Percentiles rank a stretch among this genome's conserved stretches.
These are phyloP conservation scores for Gossypium trilobum DNA, from an alignment of 441 rosid genomes.

Conservation along the genomic window DNA sequence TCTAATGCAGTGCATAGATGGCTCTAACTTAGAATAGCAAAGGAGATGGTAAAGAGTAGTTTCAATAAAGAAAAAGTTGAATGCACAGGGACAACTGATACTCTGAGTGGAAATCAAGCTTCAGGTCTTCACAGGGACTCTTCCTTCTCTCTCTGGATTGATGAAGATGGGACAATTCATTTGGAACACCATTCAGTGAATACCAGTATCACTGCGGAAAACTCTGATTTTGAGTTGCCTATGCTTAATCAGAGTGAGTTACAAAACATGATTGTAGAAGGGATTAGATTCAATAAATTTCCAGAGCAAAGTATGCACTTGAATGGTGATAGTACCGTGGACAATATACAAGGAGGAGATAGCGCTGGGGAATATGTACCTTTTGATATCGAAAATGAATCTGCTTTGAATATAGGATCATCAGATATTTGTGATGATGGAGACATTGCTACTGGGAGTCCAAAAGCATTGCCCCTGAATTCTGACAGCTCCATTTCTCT, in stretches of 20 bases:
- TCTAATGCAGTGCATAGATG: slow-evolving; percentile 1
- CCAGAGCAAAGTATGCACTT: slow-evolving; percentile 39
- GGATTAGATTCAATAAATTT: slow-evolving; percentile 21
- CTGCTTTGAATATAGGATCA: slow-evolving; percentile 26
- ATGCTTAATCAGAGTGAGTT: slow-evolving; percentile 22
- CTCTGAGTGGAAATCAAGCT: slow-evolving; percentile 20
- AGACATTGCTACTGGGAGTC: slow-evolving; percentile 22
- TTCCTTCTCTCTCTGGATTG: slow-evolving; percentile 37
- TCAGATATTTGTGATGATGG: slow-evolving; percentile 30
- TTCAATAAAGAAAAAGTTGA: slow-evolving; percentile 15
- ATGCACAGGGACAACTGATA: slow-evolving; percentile 5
- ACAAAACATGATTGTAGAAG: slow-evolving; percentile 22
- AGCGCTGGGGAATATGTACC: slow-evolving; percentile 36
- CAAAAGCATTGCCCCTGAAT: slow-evolving; percentile 22
- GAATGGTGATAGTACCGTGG: slow-evolving; percentile 30
- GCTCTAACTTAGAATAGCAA: slow-evolving; percentile 13
- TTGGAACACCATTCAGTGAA: slow-evolving; percentile 14
- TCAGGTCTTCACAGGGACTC: slow-evolving; percentile 27
- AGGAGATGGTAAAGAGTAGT: slow-evolving; percentile 29
- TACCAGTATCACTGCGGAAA: slow-evolving; percentile 22
- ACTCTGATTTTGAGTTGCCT: slow-evolving; percentile 30
- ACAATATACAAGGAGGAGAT: slow-evolving; percentile 28
- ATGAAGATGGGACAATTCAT: slow-evolving; percentile 24
- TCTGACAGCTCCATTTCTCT: slow-evolving; percentile 37
- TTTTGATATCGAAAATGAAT: slow-evolving; percentile 57